These are phyloP conservation scores for Oenanthe sinensis DNA, from an alignment of 129 eudicot genomes.

Conservation along the genomic window DNA sequence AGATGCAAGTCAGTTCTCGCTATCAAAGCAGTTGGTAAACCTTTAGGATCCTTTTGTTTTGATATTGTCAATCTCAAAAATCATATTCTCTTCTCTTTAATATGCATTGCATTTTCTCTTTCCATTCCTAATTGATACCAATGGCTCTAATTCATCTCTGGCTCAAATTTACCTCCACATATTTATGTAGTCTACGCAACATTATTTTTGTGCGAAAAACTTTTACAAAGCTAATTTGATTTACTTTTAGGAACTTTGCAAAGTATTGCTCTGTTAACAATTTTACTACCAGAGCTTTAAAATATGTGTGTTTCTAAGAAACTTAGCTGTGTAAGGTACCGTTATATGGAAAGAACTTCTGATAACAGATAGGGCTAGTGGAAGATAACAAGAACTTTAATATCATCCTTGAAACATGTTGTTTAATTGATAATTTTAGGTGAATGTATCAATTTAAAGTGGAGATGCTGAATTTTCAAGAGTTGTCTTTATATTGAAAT, in stretches of 20 bases:
- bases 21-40: conserved; percentile 80
- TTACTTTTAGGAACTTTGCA: not conserved
- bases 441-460: not conserved
- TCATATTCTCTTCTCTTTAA: not conserved
- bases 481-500: not conserved
- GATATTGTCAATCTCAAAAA: not conserved
- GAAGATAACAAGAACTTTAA: not conserved
- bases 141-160: not conserved
- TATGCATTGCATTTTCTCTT: not conserved
- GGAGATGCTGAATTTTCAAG: not conserved
- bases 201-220: not conserved
- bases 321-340: not conserved
- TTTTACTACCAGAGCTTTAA: not conserved
- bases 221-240: not conserved
- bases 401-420: not conserved
- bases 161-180: not conserved
- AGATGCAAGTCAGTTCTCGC: conserved; percentile 90
- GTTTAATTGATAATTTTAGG: not conserved
- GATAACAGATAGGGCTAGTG: not conserved
- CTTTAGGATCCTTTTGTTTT: conserved; percentile 14
- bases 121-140: not conserved
- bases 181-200: not conserved
- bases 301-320: not conserved
- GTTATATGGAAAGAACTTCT: not conserved
- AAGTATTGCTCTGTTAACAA: not conserved